Percentiles rank a stretch among this genome's conserved stretches.
Conservation (phyloP, 805 yeast genomes). For the Peterozyma toletana region DNA sequence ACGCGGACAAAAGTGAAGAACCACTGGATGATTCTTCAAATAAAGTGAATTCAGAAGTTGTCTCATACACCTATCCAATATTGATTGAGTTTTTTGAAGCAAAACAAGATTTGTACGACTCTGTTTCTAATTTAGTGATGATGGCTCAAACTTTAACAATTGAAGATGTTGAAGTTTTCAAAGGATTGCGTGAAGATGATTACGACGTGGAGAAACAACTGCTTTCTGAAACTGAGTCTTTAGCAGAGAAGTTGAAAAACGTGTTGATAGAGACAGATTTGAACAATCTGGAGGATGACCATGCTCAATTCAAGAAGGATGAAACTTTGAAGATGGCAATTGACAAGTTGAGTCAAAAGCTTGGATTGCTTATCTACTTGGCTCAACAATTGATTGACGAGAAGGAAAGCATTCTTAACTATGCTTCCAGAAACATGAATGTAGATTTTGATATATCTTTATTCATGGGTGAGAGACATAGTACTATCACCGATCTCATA, state of each 20-base stretch:
- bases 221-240: constrained; percentile 35
- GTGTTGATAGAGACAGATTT: constrained; percentile 41
- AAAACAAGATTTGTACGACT: constrained; percentile 67
- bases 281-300: constrained; percentile 26
- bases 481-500: constrained; percentile 28
- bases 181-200: constrained; percentile 54
- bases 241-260: constrained; percentile 38
- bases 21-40: constrained; percentile 1
- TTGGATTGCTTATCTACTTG: constrained; percentile 27
- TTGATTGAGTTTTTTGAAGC: constrained; percentile 65
- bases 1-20: neutral
- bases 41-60: constrained; percentile 20
- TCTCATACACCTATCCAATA: constrained; percentile 32
- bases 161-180: constrained; percentile 70
- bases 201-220: constrained; percentile 30
- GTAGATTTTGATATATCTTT: constrained; percentile 59
- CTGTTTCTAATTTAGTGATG: constrained; percentile 50
- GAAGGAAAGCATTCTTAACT: constrained; percentile 60
- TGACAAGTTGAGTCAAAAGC: constrained; percentile 24
- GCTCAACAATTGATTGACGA: constrained; percentile 61
- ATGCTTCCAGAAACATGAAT: constrained; percentile 74
- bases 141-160: constrained; percentile 64
- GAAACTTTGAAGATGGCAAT: constrained; percentile 31
- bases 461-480: constrained; percentile 37
- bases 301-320: constrained; percentile 25